A percentile compares a stretch with the other conserved stretches of the same genome.
These are phyloP conservation scores for Cryptosporidium sp. DNA, from an alignment of 169 alveolate genomes.

Conservation along the genomic window DNA sequence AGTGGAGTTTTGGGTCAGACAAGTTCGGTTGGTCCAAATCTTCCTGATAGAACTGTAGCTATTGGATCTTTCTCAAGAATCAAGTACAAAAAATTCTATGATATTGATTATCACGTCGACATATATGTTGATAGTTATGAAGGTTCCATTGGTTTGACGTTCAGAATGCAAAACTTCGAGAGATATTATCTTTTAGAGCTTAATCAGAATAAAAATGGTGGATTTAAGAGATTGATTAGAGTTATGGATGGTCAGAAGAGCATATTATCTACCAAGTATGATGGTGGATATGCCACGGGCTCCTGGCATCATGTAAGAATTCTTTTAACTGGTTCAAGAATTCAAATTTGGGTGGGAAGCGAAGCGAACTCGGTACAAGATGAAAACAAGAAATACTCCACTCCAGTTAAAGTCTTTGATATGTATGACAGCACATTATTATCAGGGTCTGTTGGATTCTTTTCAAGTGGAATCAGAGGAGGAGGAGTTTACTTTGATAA, in stretches of 20 bases:
- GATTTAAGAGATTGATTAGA: constrained; percentile 85
- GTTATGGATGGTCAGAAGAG: constrained; percentile 86
- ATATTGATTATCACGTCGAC: constrained; percentile 80
- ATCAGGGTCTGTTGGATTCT: constrained; percentile 71
- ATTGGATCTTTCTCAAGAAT: constrained; percentile 81
- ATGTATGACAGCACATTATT: constrained; percentile 44
- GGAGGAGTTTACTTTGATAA: constrained; percentile 71
- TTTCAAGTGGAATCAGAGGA: constrained; percentile 63
- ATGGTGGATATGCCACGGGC: constrained; percentile 79
- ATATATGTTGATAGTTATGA: constrained; percentile 79
- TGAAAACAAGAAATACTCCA: constrained; percentile 16
- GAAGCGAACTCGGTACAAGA: constrained; percentile 2
- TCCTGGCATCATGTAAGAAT: constrained; percentile 85
- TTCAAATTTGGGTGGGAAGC: constrained; percentile 67
- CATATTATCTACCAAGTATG: constrained; percentile 85
- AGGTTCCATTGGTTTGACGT: constrained; percentile 84
- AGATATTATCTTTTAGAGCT: constrained; percentile 84
- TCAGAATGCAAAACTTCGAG: constrained; percentile 82
- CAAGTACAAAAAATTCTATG: constrained; percentile 81
- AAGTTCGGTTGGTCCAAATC: constrained; percentile 62
- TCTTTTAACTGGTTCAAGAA: constrained; percentile 54
- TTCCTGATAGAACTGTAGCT: constrained; percentile 59
- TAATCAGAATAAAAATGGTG: constrained; percentile 81
- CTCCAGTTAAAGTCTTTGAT: constrained; percentile 67
- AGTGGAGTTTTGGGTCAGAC: constrained; percentile 75